A percentile compares a stretch with the other conserved stretches of the same genome.
Evolutionary conservation across 129 eudicot species (phyloP).

Genomic region (Saussurea involucrata): DNA sequence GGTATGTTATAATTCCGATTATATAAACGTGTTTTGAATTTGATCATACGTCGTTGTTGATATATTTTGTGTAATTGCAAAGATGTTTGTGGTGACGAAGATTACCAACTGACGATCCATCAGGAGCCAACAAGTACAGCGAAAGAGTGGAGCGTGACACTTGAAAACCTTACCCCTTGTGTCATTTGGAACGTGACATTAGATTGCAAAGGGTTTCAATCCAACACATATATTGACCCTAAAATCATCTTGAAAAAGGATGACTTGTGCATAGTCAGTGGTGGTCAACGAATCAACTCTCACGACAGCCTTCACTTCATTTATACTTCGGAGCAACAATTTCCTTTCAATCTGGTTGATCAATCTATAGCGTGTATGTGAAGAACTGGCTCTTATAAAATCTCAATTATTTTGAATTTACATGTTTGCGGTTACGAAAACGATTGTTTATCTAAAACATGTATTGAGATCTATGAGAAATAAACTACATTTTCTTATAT

Average conservation of each 20-base stretch:
- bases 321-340: conserved; percentile 13
- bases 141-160: conserved; percentile 13
- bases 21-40: not conserved
- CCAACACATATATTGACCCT: not conserved
- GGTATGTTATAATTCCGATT: not conserved
- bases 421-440: not conserved
- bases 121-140: not conserved
- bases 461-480: not conserved
- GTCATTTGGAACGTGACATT: not conserved
- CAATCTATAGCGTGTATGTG: not conserved
- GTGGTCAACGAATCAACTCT: conserved; percentile 1
- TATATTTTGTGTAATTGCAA: not conserved
- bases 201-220: conserved; percentile 18
- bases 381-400: not conserved
- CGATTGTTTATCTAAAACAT: no score
- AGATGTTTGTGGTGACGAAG: not conserved
- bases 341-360: not conserved
- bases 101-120: not conserved
- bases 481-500: not conserved
- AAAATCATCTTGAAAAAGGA: conserved; percentile 9
- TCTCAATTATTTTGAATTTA: not conserved
- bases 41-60: not conserved
- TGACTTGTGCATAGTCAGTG: conserved; percentile 7
- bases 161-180: conserved; percentile 20
- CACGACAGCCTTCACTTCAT: not conserved